These are phyloP conservation scores for Colletotrichum sp. DNA, from an alignment of 2,329 filamentous ascomycete genomes.

Conservation along the genomic window DNA sequence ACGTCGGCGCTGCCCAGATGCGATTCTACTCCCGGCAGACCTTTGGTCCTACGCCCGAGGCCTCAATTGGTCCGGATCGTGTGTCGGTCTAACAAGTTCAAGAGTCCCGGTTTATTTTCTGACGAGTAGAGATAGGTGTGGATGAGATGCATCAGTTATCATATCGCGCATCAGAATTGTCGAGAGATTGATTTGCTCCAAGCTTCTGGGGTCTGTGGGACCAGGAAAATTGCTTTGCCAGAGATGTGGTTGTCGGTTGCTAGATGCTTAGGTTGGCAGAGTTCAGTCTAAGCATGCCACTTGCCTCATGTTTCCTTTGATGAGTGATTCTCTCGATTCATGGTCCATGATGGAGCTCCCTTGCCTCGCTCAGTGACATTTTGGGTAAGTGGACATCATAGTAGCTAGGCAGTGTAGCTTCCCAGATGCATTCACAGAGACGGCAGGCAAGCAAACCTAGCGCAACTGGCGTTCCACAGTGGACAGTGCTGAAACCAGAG, in stretches of 20 bases:
- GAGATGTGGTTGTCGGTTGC: not conserved
- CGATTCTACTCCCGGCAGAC: slow-evolving; percentile 40
- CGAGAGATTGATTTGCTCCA: not conserved
- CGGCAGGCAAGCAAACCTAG: not conserved
- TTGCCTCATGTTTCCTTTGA: not conserved
- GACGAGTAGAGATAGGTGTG: not conserved
- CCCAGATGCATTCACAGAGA: not conserved
- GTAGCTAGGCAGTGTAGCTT: not conserved
- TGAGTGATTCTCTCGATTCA: not conserved
- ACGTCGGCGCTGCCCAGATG: slow-evolving; percentile 51
- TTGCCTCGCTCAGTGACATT: not conserved
- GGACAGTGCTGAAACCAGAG: not conserved
- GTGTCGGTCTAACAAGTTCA: not conserved
- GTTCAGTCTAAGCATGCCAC: slow-evolving; percentile 3
- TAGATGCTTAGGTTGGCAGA: slow-evolving; percentile 1
- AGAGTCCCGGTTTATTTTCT: not conserved
- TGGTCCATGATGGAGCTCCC: not conserved
- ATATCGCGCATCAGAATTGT: not conserved
- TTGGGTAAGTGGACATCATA: not conserved
- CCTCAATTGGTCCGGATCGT: not conserved
- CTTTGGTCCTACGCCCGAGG: slow-evolving; percentile 11
- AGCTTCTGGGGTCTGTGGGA: not conserved
- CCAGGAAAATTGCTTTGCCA: not conserved
- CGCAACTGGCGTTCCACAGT: not conserved
- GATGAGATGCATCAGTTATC: not conserved